These are phyloP conservation scores for Leavenworthia alabamica DNA, from an alignment of 345 rosid species.

Conservation along the genomic window DNA sequence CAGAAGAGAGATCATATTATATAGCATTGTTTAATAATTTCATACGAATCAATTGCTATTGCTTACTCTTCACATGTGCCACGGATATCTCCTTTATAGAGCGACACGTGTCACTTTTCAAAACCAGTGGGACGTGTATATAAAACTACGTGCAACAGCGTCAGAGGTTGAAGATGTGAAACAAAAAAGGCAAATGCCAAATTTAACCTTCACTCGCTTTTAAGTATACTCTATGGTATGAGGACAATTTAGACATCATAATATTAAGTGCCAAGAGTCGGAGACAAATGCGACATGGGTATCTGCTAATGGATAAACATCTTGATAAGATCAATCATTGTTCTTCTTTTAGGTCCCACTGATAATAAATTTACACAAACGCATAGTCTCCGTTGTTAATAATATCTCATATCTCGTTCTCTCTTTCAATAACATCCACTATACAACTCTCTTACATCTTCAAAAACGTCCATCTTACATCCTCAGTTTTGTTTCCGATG, in stretches of 20 bases:
- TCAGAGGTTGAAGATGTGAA: not conserved
- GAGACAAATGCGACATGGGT: not conserved
- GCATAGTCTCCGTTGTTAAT: not conserved
- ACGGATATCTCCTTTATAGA: not conserved
- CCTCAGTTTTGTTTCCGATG: slow-evolving; percentile 15
- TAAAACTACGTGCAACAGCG: not conserved
- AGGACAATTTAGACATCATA: slow-evolving; percentile 4
- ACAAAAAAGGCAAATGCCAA: not conserved
- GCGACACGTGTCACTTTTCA: not conserved
- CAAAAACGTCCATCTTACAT: not conserved
- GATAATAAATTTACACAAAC: not conserved
- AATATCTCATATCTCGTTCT: slow-evolving; percentile 48
- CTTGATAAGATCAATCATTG: slow-evolving; percentile 19
- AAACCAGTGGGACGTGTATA: not conserved
- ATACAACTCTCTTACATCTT: not conserved
- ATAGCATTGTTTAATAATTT: not conserved
- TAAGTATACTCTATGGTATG: not conserved
- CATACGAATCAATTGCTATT: not conserved
- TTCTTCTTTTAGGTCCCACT: slow-evolving; percentile 4
- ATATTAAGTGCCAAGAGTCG: not conserved
- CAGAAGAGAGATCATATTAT: not conserved
- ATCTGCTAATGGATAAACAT: slow-evolving; percentile 20
- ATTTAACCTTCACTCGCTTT: not conserved
- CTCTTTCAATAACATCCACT: slow-evolving; percentile 40
- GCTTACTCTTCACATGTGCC: not conserved